Evolutionary conservation across 1,284 basidiomycete species (phyloP), one percentile per base, ranked within the genome.

Genomic region (Erythrobasidium hasegawianum): DNA sequence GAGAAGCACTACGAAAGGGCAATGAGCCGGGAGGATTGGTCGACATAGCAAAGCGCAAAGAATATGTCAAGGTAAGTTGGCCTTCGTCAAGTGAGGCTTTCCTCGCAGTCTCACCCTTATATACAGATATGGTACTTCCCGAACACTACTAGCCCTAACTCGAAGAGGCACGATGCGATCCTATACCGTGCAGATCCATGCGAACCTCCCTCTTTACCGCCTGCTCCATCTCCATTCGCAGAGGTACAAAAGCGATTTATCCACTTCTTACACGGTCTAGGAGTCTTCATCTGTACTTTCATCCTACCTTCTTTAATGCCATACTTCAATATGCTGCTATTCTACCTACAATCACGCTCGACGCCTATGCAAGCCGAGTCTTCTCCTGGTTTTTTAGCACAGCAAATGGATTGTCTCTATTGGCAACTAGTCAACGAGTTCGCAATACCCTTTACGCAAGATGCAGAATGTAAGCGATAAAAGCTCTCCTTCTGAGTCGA

Each of bases 321-420:
- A 2, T 45, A 43, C 24, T 64, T 64, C 61, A 64, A 64, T 18
- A 26, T n/a, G 14, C 43, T 64, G 9, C 27, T 64, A 5, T 18
- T 41, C 11, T 64, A 24, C 20, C 41, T 55, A 9, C 61, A 64
- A 49, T 26, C 38, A 14, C 39, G 61, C 1, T 52, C 53, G 7
- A 38, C 54, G 52, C 61, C 61, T 7, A 64, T 49, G 40, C 39
- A 64, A 41, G 11, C 38, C 27, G 54, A 64, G 33, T 33, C 54
- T 8, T 20, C 45, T 27, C 49, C 61, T 10, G 61, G 61, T n/a
- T 40, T 43, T 10, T 13, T 64, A 20, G 61, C 61, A 9, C 61
- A 64, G 61, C 54, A 54, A 2, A 64, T 64, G 61, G 61, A 64
- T 26, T 64, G 61, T 26, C 14, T 64, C 24, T 64, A 64, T 29